Base-by-base conservation (phyloP, 306 rosid genomes). In the Prinsepia uniflora region DNA sequence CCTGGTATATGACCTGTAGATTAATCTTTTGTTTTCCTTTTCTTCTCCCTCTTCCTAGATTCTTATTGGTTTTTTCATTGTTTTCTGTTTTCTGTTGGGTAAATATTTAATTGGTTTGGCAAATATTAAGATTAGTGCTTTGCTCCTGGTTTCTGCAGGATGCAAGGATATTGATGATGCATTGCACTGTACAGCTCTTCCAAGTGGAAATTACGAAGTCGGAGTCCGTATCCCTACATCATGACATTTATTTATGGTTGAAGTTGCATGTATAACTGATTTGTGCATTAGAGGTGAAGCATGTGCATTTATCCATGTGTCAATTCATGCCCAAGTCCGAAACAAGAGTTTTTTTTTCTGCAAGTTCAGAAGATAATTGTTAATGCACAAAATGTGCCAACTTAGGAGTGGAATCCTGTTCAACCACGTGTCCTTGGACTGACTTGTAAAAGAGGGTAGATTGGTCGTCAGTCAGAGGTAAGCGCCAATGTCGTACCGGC, bases 131-230 rank as follows among this genome's bases (percentile, higher is more conserved):
- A 17, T 13, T 41, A 76, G n/a, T 55, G 41, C 40, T 57, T 58
- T 24, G 50, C 76, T 77, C 78, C 66, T 74, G 75, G 63, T 76
- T 79, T 68, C 40, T 80, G 82, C 82, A 94, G 99, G 97, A 66
- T 94, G 99, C 83, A 94, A 68, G 85, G 99, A 94, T 83, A 94
- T 94, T 59, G 99, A 94, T 72, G 99, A 94, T 86, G 96, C 97
- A 74, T 90, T 94, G 66, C 99, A 94, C 69, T 94, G 99, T 80
- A 69, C 78, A 13, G 60, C 95, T 78, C 97, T 94, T 81, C 90
- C 99, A 63, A 94, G 86, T 87, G 99, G 99, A 79, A 94, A 89
- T 84, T 94, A 84, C 63, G 97, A 91, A 87, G 97, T 94, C 83
- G 99, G 97, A 83, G 99, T 94, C 60, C 96, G 97, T 94, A 94